Base-by-base conservation (phyloP, 1,284 basidiomycete genomes). In the Flammula alnicola region DNA sequence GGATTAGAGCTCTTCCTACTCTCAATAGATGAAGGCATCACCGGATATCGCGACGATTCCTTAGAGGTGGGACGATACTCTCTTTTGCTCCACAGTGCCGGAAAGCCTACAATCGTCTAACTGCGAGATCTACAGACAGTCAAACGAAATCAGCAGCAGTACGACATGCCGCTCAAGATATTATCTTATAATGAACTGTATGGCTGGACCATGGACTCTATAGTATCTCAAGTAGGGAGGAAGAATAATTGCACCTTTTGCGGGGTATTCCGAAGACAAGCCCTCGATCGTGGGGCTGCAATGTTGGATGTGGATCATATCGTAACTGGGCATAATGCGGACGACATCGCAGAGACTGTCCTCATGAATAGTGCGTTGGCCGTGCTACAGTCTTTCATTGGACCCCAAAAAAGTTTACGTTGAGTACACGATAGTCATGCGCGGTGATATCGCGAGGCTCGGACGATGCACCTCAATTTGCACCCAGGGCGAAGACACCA, bases 191-290 rank as follows among this genome's bases (percentile, higher is more conserved):
- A 93, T 52, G 95, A 98, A 61, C 80, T 99, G 4, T 99, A 99
- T 60, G 96, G 96, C 10, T 99, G 97, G 97, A 99, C 96, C 1
- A 99, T 99, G 96, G 96, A 99, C 65, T 81, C 85, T 14, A 94
- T 99, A 47, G 97, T 99, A 27, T 81, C 86, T 19, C 87, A 95
- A 64, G 86, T 98, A 19, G 96, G 96, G n/a, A 86, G 86, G 71
- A 96, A 95, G 77, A 98, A 98, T 64, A 99, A 99, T 63, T 99
- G 96, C 70, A 99, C 96, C 0, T 99, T 98, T 68, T 99, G 96
- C 66, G 96, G 96, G 19, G 96, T 99, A 2, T 99, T 99, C 65
- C 78, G 96, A 41, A 78, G 96, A 30, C 97, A 99, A 69, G 96
- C 97, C 2, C 80, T 99, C 12, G 96, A 99, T 71, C 80, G 96